Base-by-base conservation (phyloP, 2,329 filamentous ascomycete species). In the Pseudocercospora vitis region DNA sequence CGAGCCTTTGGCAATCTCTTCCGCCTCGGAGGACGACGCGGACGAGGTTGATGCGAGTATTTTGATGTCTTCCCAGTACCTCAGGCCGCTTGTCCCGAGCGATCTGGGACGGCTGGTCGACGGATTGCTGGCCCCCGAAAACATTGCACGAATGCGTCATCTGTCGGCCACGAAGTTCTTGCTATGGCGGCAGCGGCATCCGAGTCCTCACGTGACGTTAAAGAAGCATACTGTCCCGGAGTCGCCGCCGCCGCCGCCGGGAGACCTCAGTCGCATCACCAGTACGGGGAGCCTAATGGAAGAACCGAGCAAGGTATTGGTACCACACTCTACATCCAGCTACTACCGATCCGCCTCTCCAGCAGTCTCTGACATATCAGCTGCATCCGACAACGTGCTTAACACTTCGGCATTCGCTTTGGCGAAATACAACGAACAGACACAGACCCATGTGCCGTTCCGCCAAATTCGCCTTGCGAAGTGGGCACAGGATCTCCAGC, bases 21-120 rank as follows among this genome's bases (percentile, higher is more conserved):
- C 88, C 16, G 81, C 82, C 9, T 77, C 82, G 19, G 82, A 81
- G 1, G 81, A 82, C 18, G 90, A 96, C 64, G 75, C 84, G 56
- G 89, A 96, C 32, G 84, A 81, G 37, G 95, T 97, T 86, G 92
- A 97, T 69, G 92, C 91, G 14, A 96, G 90, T 65, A 77, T 95
- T 0, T 79, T 97, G 14, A 97, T 97, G 92, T 91, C 86, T 52
- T 86, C 91, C 1, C 88, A 94, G 64, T 97, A 96, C 67, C 77
- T 94, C 11, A 86, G 89, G 57, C 92, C 92, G 1, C 77, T 96
- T 3, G 73, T 88, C 2, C 73, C 81, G 0, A 94, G 90, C 7
- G 91, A 97, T 53, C 81, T 97, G 2, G 65, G 71, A 4, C 71
- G 74, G 7, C 76, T 97, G 1, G 81, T 95, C n/a, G 76, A 83